Conservation (phyloP, 2,329 filamentous ascomycete genomes). For the Mariannaea sp. region DNA sequence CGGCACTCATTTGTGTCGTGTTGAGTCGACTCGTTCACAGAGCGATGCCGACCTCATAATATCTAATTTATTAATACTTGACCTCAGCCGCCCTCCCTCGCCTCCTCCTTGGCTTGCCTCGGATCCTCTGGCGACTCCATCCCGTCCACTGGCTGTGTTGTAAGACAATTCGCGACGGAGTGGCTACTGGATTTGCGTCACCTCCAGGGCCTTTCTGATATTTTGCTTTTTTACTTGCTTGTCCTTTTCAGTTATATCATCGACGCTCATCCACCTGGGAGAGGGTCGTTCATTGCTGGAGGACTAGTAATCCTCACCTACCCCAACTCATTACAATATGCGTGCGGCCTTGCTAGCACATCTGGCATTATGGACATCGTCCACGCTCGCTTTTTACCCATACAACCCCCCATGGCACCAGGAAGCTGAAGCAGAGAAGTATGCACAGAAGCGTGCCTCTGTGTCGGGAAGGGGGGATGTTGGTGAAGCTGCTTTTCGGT, state of each 20-base stretch:
- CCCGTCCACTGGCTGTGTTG: constrained; percentile 13
- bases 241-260: constrained; percentile 19
- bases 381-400: constrained; percentile 54
- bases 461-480: constrained; percentile 30
- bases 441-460: constrained; percentile 24
- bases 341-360: constrained; percentile 48
- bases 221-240: constrained; percentile 13
- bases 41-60: constrained; percentile 38
- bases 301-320: constrained; percentile 14
- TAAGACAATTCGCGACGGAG: constrained; percentile 32
- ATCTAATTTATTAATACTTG: constrained; percentile 39
- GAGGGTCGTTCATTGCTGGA: neutral
- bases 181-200: constrained; percentile 22
- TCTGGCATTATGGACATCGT: constrained; percentile 54
- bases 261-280: constrained; percentile 6
- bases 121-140: constrained; percentile 11
- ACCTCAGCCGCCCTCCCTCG: constrained; percentile 19
- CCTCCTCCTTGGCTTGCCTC: constrained; percentile 18
- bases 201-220: constrained; percentile 8
- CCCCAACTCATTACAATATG: constrained; percentile 44
- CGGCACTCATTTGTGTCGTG: constrained; percentile 31
- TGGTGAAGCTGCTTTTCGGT: constrained; percentile 36
- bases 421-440: constrained; percentile 33
- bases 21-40: constrained; percentile 21
- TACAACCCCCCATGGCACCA: constrained; percentile 47